Conservation (phyloP, 306 rosid genomes). For the Cercis canadensis region DNA sequence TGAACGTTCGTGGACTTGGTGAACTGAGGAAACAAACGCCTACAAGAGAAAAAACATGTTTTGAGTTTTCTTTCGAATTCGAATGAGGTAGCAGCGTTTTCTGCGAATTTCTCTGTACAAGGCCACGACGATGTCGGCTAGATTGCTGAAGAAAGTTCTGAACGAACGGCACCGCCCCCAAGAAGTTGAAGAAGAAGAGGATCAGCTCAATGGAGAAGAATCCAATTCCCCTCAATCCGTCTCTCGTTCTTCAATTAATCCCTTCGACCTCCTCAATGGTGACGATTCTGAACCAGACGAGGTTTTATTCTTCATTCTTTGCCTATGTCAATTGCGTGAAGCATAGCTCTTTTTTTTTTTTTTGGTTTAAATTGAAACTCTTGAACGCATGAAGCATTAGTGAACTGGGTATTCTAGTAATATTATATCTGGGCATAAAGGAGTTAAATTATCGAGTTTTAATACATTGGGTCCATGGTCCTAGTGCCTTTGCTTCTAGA, state of each 20-base stretch:
- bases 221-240: slow-evolving; percentile 41
- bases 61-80: no score
- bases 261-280: slow-evolving; percentile 76
- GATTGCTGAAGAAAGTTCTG: slow-evolving; percentile 72
- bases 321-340: not conserved
- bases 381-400: not conserved
- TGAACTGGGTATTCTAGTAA: slow-evolving; percentile 17
- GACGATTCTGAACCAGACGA: slow-evolving; percentile 54
- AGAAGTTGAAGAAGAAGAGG: slow-evolving; percentile 45
- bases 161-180: slow-evolving; percentile 53
- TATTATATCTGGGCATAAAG: not conserved
- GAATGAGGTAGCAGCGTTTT: not conserved
- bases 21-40: no score
- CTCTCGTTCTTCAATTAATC: slow-evolving; percentile 65
- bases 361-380: not conserved
- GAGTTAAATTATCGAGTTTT: not conserved
- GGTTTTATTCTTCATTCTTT: slow-evolving; percentile 46
- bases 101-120: not conserved
- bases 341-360: not conserved
- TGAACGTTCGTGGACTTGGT: no score
- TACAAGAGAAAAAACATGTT: no score
- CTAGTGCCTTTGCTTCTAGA: not conserved
- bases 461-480: not conserved
- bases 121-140: slow-evolving; percentile 69
- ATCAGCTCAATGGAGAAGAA: slow-evolving; percentile 37